phyloP scores from a whole-genome alignment of 2,329 filamentous ascomycete genomes.

The Fusarium irregulare region DNA sequence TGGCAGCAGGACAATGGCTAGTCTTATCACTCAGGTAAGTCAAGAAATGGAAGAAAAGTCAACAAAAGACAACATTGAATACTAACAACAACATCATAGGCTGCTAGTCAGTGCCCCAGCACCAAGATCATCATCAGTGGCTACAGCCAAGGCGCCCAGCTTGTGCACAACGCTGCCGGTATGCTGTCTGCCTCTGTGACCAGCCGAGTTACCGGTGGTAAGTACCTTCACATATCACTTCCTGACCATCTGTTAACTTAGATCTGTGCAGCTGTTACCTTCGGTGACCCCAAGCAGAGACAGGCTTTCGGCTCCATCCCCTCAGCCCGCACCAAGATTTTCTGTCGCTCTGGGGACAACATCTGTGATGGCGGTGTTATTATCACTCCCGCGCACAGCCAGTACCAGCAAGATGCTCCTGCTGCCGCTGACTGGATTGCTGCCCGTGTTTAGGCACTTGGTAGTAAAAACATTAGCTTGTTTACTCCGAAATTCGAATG shows the following conservation, averaged over 20 bases:
- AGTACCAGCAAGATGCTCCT: not conserved
- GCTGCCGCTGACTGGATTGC: not conserved
- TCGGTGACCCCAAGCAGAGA: not conserved
- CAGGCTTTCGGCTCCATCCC: not conserved
- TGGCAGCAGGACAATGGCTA: not conserved
- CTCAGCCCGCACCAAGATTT: not conserved
- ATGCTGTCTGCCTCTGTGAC: not conserved
- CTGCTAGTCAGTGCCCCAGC: not conserved
- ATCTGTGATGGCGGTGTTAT: not conserved
- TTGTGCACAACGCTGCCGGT: not conserved
- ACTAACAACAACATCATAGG: not conserved
- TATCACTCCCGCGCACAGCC: not conserved
- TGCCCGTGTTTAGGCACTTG: not conserved
- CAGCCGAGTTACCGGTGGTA: not conserved
- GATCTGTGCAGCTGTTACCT: not conserved
- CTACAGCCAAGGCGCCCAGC: not conserved
- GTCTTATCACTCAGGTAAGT: not conserved
- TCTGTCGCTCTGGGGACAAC: not conserved
- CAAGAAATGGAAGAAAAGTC: accelerated
- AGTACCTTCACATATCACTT: not conserved
- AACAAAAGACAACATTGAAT: not conserved
- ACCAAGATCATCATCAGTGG: conserved; percentile 6
- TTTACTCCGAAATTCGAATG: not conserved
- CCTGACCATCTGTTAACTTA: not conserved
- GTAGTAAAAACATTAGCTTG: not conserved